phyloP scores from a whole-genome alignment of 129 eudicot species.

The Tagetes patula region DNA sequence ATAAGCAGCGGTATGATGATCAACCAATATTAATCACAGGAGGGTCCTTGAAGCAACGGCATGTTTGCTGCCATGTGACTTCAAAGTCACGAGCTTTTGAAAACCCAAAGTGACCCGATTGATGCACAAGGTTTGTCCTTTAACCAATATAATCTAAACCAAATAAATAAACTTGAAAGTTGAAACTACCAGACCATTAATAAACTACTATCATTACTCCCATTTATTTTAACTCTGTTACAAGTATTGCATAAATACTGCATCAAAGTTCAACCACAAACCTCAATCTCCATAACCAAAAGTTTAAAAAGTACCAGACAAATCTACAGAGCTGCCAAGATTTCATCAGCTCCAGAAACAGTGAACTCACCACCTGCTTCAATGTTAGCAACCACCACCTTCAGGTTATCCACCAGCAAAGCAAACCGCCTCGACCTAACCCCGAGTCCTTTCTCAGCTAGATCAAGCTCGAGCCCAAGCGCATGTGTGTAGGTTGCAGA shows the following conservation, averaged over 20 bases:
- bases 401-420: conserved; percentile 71
- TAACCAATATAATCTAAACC: not conserved
- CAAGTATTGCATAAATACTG: not conserved
- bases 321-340: conserved; percentile 61
- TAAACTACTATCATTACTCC: not conserved
- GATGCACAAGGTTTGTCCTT: too few relatives aligned
- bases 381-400: conserved; percentile 72
- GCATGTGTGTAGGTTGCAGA: conserved; percentile 72
- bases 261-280: not conserved
- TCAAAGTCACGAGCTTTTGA: too few relatives aligned
- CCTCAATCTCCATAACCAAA: not conserved
- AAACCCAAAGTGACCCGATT: too few relatives aligned
- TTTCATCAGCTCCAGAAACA: conserved; percentile 80
- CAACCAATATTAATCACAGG: too few relatives aligned
- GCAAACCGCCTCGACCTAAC: conserved; percentile 78
- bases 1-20: not conserved
- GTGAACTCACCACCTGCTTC: conserved; percentile 89
- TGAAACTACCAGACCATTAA: not conserved
- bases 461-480: conserved; percentile 90
- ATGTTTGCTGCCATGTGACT: too few relatives aligned
- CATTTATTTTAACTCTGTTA: not conserved
- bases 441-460: conserved; percentile 78
- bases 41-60: too few relatives aligned
- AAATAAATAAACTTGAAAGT: not conserved
- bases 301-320: not conserved